Evolutionary conservation across 2,329 filamentous ascomycete genomes (phyloP), one percentile per base, ranked within the genome.

Genomic region (Fusarium decemcellulare): DNA sequence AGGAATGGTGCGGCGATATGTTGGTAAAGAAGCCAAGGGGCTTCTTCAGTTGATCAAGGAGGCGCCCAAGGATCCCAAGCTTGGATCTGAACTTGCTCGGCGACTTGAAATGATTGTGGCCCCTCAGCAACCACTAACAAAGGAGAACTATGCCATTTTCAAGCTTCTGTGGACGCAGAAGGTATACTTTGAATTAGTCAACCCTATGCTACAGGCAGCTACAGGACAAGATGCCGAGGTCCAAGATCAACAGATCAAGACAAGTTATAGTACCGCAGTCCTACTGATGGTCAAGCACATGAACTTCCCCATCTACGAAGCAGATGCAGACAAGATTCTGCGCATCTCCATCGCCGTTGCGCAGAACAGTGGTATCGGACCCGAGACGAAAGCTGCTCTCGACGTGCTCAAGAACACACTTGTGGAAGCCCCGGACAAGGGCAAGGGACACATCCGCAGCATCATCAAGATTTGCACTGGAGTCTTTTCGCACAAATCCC

Each of bases 251-350:
- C 70, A 70, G 9, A 63, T 68, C 55, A 79, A 74, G 63, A 77
- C 75, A 2, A 84, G 84, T 63, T 83, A 83, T 54, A 81, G 85
- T 32, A 79, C 87, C 30, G 83, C 81, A 4, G 80, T 85, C 7
- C 79, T 90, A 6, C 78, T 84, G 0, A 80, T 87, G 48, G 77
- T 88, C 8, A 83, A 81, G 63, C 82, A 87, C 72, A 81, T 88
- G 61, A 77, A 77, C 16, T 87, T 84, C 55, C 74, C 80, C 2
- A 81, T 88, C 16, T 90, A 87, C 73, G 82, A 87, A 44, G 82
- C 84, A 15, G 87, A 90, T 51, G 77, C 82, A 1, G 80, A 80
- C 5, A 75, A 77, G 34, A 79, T 89, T 7, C 76, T 87, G 4
- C 82, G 85, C 9, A 78, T 88, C 15, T 80, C 85, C 7, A 83